Evolutionary conservation across 305 asterid genomes (phyloP), one percentile per base, ranked within the genome.

Genomic region (Petunia hybrid): DNA sequence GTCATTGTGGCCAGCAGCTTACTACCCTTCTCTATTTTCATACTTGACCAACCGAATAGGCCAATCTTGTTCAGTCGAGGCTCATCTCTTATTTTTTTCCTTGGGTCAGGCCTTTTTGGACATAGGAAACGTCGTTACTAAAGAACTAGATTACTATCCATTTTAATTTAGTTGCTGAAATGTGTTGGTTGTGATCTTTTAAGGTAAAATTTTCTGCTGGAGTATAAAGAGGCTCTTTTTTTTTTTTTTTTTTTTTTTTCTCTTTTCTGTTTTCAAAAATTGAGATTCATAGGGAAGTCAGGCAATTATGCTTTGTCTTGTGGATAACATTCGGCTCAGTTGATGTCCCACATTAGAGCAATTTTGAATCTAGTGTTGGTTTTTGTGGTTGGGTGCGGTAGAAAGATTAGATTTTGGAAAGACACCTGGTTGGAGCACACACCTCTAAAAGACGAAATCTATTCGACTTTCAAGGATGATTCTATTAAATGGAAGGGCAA

Each of bases 171-270:
- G n/a, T 53, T 13, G 38, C 48, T 74, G 48, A 53, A 12, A 74
- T 74, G 45, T 74, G 79, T 74, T 74, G 64, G 64, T 74, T 10
- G 4, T 38, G 2, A 74, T 74, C 36, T 7, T 53, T 53, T 74
- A 0, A 74, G 59, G 64, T 53, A 74, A 36, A 74, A 38, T 36
- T 74, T 35, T 74, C 14, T 36, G 64, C 38, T 53, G 48, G 79
- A 36, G 43, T 74, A 74, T 74, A 74, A 73, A 74, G 79, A 74
- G 64, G 46, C 5, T 6, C 35, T 74, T 74, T 74, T 22, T 22
- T 22, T 22, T 22, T 22, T 22, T 22, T 22, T 22, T 22, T 22
- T 22, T 22, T 22, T 22, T 22, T 22, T 22, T 22, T 22, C 31
- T 22, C 31, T 22, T 22, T 22, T 22, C 31, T 22, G 0, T 22